Base-by-base conservation (phyloP, 2,329 filamentous ascomycete species). In the Gnomoniopsis smithogilvyi region DNA sequence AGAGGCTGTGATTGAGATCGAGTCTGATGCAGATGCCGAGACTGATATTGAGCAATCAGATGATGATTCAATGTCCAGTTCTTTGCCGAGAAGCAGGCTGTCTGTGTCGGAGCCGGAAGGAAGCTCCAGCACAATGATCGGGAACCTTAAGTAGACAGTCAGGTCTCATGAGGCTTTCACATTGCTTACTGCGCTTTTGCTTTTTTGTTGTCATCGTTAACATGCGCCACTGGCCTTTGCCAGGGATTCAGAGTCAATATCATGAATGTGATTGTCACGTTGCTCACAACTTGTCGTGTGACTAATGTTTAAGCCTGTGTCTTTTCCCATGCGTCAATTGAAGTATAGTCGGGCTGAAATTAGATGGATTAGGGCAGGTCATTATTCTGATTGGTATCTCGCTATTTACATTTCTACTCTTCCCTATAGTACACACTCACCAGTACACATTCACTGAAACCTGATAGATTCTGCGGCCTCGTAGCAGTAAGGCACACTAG, bases 401-500 rank as follows among this genome's bases (percentile, higher is more conserved):
- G 4, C 15, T 45, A 46, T 46, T 19, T 19, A n/a, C 26, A n/a
- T 3, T 38, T 15, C 2, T 19, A 21, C 7, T 12, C 6, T 26
- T 15, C 3, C 15, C 26, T 11, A 11, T 34, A n/a, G 14, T n/a
- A n/a, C n/a, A n/a, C n/a, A n/a, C n/a, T n/a, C n/a, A n/a, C n/a
- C n/a, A 24, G 26, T 6, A 14, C 2, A 26, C 34, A 3, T n/a
- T 50, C 41, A 50, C 12, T 30, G 36, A 8, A 60, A 58, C 6
- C 46, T 60, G 19, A 62, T 58, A 1, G 54, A 51, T 21, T 64
- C 60, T 34, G 64, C 64, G 45, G 58, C 60, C 56, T 59, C 43
- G 22, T 60, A 58, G 1, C 51, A 64, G 58, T 67, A 66, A 11
- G 67, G 67, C 26, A 68, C 62, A 41, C 66, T 68, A 2, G 64